These are phyloP conservation scores for Plasmodium gonderi DNA, from an alignment of 169 alveolate species.

Conservation along the genomic window DNA sequence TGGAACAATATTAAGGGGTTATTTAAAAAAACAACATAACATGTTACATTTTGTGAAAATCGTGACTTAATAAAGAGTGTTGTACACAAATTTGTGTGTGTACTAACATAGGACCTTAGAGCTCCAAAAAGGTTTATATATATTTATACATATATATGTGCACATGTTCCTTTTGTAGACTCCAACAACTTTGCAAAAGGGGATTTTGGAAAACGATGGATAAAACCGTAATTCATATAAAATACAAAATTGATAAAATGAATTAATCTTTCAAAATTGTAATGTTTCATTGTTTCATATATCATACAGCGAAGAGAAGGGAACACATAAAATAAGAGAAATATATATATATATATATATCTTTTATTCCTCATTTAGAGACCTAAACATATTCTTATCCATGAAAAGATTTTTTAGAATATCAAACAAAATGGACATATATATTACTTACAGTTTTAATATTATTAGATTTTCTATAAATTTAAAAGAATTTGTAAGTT, in stretches of 20 bases:
- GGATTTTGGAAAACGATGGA: conserved; percentile 67
- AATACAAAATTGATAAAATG: not conserved
- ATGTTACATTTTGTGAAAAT: not conserved
- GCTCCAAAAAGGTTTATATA: not conserved
- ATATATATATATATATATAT: not conserved
- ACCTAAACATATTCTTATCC: conserved; percentile 39
- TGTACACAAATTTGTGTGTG: not conserved
- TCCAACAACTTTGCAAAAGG: conserved; percentile 47
- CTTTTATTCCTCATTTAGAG: conserved; percentile 17
- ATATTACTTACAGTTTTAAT: conserved; percentile 35
- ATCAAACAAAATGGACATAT: conserved; percentile 66
- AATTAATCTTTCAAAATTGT: not conserved
- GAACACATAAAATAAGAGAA: not conserved
- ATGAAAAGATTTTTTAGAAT: conserved; percentile 38
- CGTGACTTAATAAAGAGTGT: not conserved
- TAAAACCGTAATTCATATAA: conserved; percentile 33
- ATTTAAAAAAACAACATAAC: conserved; percentile 3
- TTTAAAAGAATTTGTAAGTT: conserved; percentile 61
- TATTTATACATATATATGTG: not conserved
- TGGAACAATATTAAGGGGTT: conserved; percentile 72
- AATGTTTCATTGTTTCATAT: not conserved
- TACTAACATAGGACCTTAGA: not conserved
- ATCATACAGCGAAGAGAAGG: not conserved
- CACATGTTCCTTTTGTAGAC: conserved; percentile 17
- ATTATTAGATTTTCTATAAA: conserved; percentile 44